These are phyloP conservation scores for Solanum chacoense DNA, from an alignment of 305 asterid genomes.

Conservation along the genomic window DNA sequence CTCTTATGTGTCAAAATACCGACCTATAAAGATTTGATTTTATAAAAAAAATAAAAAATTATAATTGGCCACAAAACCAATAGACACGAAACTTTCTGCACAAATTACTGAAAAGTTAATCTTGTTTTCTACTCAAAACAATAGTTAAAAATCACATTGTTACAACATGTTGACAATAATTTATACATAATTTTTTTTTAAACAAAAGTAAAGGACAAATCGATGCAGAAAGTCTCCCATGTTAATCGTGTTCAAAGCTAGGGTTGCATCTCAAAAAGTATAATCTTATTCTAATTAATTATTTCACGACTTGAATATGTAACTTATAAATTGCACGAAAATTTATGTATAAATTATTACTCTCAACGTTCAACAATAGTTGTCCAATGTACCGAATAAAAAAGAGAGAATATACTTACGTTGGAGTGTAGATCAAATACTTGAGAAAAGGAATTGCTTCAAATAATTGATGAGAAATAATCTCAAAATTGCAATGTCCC, in stretches of 20 bases:
- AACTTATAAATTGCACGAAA: rapidly evolving
- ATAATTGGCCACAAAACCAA: not conserved
- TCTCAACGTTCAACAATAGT: no score
- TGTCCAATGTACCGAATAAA: no score
- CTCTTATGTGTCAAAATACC: not conserved
- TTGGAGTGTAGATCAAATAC: constrained; percentile 68
- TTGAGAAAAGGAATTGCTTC: constrained; percentile 44
- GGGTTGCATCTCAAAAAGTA: rapidly evolving
- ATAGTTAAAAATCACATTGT: not conserved
- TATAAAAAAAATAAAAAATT: not conserved
- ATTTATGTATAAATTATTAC: not conserved
- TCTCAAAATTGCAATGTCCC: constrained; percentile 75
- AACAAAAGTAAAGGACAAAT: not conserved
- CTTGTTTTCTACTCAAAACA: not conserved
- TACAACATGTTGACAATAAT: not conserved
- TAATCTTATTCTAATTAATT: not conserved
- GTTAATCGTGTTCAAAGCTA: not conserved
- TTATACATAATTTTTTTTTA: not conserved
- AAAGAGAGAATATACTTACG: constrained; percentile 35
- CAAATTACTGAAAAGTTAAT: not conserved
- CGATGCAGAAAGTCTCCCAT: not conserved
- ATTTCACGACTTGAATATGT: not conserved
- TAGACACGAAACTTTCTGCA: not conserved
- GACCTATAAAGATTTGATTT: not conserved
- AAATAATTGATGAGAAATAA: constrained; percentile 63